Evolutionary conservation across 164 flowering plant genomes (phyloP).

Genomic region (Kalanchoe fedtschenkoi): DNA sequence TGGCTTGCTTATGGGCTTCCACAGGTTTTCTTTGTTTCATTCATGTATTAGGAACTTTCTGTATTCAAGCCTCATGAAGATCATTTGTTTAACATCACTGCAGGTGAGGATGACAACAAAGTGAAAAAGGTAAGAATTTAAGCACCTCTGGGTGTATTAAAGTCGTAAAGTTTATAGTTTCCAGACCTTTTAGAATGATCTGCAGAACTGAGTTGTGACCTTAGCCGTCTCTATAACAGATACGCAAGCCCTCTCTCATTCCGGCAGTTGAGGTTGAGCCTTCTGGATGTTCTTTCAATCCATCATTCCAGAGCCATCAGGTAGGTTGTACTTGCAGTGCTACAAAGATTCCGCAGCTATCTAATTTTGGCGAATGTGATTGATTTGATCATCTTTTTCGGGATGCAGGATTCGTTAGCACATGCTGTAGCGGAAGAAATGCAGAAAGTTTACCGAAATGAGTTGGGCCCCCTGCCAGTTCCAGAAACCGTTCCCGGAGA

Average conservation of each 20-base stretch:
- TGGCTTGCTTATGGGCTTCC: conserved; percentile 54
- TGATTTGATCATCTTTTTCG: neutral
- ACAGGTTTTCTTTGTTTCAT: no score
- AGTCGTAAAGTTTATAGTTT: neutral
- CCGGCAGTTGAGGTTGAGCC: conserved; percentile 95
- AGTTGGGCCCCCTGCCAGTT: conserved; percentile 84
- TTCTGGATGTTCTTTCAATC: conserved; percentile 91
- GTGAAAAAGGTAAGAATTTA: conserved; percentile 33
- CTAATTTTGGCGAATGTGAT: neutral
- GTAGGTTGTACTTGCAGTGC: conserved; percentile 20
- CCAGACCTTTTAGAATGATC: neutral
- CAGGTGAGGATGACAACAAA: conserved; percentile 30
- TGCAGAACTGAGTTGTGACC: neutral
- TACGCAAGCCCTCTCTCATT: conserved; percentile 39
- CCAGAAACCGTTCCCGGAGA: conserved; percentile 66
- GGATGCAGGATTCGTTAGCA: conserved; percentile 71
- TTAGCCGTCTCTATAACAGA: conserved; percentile 25
- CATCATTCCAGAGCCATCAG: conserved; percentile 77
- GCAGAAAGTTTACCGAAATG: conserved; percentile 70
- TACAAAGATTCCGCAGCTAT: neutral
- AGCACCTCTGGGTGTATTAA: neutral
- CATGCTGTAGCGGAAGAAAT: conserved; percentile 90
- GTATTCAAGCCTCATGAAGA: no score
- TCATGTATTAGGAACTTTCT: no score
- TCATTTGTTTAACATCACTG: no score